Conservation (phyloP, 768 basidiomycete species). For the Mycena metata region DNA sequence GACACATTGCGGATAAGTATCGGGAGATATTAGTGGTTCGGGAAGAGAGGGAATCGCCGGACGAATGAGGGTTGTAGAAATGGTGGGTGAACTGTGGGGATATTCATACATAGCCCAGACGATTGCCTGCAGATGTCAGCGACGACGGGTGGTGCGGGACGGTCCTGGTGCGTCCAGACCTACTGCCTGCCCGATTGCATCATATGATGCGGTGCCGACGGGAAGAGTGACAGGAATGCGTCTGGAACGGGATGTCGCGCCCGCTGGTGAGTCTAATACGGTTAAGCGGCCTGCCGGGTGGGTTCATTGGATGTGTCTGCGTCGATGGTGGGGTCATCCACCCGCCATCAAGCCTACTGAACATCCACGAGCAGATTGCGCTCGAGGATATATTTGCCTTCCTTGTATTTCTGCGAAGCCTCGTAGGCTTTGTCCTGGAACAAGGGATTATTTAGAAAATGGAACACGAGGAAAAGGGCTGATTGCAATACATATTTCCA, state of each 20-base stretch:
- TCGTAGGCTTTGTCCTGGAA: conserved; percentile 92
- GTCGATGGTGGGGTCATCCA: conserved; percentile 27
- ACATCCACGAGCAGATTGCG: conserved; percentile 90
- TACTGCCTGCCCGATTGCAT: conserved; percentile 9
- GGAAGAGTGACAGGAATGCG: conserved; percentile 20
- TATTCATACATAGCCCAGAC: conserved; percentile 16
- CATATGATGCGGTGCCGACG: neutral
- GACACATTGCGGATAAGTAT: conserved; percentile 10
- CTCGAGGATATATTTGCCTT: conserved; percentile 98
- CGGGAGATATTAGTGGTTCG: conserved; percentile 24
- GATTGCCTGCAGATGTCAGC: conserved; percentile 29
- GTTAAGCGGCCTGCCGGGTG: conserved; percentile 35
- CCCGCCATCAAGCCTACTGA: conserved; percentile 60
- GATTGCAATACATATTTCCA: conserved; percentile 94
- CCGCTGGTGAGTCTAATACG: conserved; percentile 26
- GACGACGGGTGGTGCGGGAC: conserved; percentile 10
- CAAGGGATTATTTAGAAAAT: neutral
- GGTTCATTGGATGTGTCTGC: conserved; percentile 15
- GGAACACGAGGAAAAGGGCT: neutral
- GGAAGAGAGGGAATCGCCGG: conserved; percentile 1
- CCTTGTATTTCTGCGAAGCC: conserved; percentile 94
- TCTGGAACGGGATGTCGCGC: conserved; percentile 19
- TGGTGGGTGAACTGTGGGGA: conserved; percentile 23
- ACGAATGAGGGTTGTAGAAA: conserved; percentile 18
- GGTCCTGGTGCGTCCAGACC: conserved; percentile 10